Conservation (phyloP, 1,284 basidiomycete species). For the Pseudozyma flocculosa region DNA sequence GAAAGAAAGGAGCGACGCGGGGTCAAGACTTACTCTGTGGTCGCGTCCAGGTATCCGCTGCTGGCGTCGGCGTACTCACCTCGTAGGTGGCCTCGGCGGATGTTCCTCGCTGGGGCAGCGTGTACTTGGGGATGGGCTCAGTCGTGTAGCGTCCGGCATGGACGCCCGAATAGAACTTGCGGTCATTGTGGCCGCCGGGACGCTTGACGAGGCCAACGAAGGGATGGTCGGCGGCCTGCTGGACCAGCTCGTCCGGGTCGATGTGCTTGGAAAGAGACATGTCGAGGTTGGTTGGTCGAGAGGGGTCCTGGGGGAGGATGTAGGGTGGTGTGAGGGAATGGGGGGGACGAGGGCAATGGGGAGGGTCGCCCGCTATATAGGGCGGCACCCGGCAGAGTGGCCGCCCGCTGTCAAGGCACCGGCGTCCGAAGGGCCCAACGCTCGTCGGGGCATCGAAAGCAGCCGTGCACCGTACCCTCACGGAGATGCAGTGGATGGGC, state of each 20-base stretch:
- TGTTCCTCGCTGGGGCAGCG: constrained; percentile 59
- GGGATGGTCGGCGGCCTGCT: constrained; percentile 46
- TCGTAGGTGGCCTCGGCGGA: constrained; percentile 59
- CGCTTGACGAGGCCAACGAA: constrained; percentile 27
- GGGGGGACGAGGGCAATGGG: no score
- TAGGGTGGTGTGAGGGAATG: no score
- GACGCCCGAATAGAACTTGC: constrained; percentile 17
- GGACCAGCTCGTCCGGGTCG: constrained; percentile 46
- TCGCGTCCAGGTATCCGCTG: no score
- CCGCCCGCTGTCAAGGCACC: no score
- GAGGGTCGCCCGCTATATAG: no score
- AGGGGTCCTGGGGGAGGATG: neutral
- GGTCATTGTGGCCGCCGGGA: constrained; percentile 13
- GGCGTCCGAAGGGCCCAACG: no score
- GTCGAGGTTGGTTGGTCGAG: neutral
- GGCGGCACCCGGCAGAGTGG: no score
- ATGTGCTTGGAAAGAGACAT: constrained; percentile 54
- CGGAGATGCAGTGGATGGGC: no score
- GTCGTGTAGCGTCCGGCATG: constrained; percentile 52
- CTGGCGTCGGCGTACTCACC: constrained; percentile 10
- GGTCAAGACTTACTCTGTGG: no score
- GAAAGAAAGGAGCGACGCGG: neutral
- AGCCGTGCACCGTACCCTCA: no score
- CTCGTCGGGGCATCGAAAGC: no score
- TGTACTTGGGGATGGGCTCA: constrained; percentile 58